phyloP scores from a whole-genome alignment of 805 yeast species.

The Pichia occidentalis region DNA sequence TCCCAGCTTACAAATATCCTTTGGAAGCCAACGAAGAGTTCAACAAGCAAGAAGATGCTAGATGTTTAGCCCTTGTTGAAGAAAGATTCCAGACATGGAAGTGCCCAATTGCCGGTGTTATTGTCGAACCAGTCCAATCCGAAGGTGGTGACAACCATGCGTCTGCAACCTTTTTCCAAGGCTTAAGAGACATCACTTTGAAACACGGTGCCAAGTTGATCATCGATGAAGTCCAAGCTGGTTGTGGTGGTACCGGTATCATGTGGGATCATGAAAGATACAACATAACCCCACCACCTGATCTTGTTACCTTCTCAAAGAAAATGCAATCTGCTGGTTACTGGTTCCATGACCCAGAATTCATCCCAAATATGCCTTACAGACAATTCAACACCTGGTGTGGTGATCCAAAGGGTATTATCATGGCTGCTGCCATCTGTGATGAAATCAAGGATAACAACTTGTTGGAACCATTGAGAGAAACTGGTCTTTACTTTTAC shows the following conservation, averaged over 20 bases:
- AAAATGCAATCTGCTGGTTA: constrained; percentile 88
- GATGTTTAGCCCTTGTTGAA: constrained; percentile 76
- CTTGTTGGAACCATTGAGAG: constrained; percentile 47
- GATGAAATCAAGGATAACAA: constrained; percentile 56
- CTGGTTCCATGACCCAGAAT: constrained; percentile 68
- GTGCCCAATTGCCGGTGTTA: constrained; percentile 77
- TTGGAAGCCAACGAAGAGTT: constrained; percentile 80
- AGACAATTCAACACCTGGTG: constrained; percentile 94
- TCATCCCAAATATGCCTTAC: constrained; percentile 71
- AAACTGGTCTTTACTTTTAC: constrained; percentile 65
- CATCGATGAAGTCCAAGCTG: constrained; percentile 86
- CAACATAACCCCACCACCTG: constrained; percentile 68
- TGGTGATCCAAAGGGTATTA: constrained; percentile 80
- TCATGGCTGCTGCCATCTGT: constrained; percentile 69
- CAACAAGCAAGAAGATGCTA: constrained; percentile 71
- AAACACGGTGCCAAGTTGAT: constrained; percentile 66
- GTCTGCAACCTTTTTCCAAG: constrained; percentile 70
- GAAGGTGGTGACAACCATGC: constrained; percentile 94
- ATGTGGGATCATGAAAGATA: constrained; percentile 90
- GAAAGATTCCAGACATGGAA: constrained; percentile 59
- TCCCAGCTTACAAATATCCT: constrained; percentile 65
- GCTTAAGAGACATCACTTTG: constrained; percentile 67
- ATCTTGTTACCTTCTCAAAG: constrained; percentile 80
- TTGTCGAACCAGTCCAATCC: constrained; percentile 87
- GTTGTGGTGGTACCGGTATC: constrained; percentile 80